A percentile compares a stretch with the other conserved stretches of the same genome.
Evolutionary conservation across 208 protist species (phyloP).

Genomic region (Leishmania mexicana): DNA sequence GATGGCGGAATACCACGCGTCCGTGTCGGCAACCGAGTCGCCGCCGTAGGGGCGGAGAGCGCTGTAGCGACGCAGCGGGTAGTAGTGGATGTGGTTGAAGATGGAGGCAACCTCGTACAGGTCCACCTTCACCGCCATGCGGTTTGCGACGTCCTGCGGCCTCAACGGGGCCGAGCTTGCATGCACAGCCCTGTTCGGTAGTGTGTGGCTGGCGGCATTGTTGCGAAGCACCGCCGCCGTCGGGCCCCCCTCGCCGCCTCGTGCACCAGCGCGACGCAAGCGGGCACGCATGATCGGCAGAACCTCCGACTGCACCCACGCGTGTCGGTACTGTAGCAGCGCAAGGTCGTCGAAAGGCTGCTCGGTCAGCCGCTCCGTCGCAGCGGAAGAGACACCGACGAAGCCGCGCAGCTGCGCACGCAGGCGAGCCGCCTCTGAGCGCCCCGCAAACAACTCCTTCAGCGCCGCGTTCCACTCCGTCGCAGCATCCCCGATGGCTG

Average conservation of each 20-base stretch:
- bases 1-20: constrained; percentile 60
- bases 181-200: background rate
- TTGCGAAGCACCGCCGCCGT: background rate
- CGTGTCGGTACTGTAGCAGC: constrained; percentile 43
- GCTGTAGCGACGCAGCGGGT: constrained; percentile 57
- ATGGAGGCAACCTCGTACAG: constrained; percentile 37
- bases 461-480: constrained; percentile 15
- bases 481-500: no score
- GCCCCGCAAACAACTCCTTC: constrained; percentile 12
- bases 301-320: constrained; percentile 26
- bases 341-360: constrained; percentile 49
- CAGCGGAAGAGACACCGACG: constrained; percentile 9
- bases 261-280: background rate
- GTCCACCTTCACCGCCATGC: constrained; percentile 21
- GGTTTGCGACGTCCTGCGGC: constrained; percentile 11
- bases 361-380: constrained; percentile 16
- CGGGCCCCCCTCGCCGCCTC: background rate
- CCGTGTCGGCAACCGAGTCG: constrained; percentile 29
- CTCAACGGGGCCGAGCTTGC: background rate
- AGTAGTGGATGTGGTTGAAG: constrained; percentile 56
- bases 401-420: constrained; percentile 30
- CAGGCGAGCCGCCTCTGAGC: constrained; percentile 18
- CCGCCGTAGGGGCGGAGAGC: constrained; percentile 31
- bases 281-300: constrained; percentile 14
- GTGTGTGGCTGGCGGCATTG: background rate